phyloP scores from a whole-genome alignment of 2,329 filamentous ascomycete genomes.

The Lachnellula arida region DNA sequence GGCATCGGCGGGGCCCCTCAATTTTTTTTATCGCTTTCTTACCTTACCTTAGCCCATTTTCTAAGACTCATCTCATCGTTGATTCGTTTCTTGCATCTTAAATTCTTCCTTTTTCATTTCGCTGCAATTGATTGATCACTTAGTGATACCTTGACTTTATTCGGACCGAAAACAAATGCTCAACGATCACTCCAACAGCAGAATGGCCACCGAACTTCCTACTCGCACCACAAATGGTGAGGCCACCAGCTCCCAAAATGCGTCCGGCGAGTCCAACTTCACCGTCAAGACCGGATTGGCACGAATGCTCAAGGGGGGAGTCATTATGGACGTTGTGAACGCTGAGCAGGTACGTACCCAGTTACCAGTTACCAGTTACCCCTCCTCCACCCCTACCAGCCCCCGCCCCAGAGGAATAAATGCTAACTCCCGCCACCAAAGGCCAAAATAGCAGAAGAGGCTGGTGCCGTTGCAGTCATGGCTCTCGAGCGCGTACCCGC shows the following conservation, averaged over 20 bases:
- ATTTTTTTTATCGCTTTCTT: background rate
- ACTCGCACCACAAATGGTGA: conserved; percentile 30
- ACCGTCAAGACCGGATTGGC: conserved; percentile 92
- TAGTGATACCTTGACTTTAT: too few relatives aligned
- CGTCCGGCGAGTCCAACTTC: conserved; percentile 47
- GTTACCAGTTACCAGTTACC: background rate
- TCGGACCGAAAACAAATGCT: conserved; percentile 15
- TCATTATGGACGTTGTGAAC: conserved; percentile 98
- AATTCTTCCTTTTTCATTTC: background rate
- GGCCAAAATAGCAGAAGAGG: conserved; percentile 95
- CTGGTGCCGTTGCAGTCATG: conserved; percentile 95
- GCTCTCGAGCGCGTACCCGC: conserved; percentile 95
- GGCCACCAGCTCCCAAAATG: conserved; percentile 14
- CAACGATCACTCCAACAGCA: conserved; percentile 20
- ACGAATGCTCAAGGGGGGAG: conserved; percentile 97
- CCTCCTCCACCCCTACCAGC: background rate
- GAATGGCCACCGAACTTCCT: conserved; percentile 40
- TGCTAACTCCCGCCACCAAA: conserved; percentile 34
- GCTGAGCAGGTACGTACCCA: conserved; percentile 63
- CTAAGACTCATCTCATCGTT: conserved; percentile 4
- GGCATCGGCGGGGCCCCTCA: background rate
- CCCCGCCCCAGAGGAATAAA: background rate
- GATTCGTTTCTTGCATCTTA: background rate
- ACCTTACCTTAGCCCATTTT: conserved; percentile 6
- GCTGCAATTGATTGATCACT: too few relatives aligned